phyloP scores from a whole-genome alignment of 202 grass and related monocot genomes.

The Zoysia matrella region DNA sequence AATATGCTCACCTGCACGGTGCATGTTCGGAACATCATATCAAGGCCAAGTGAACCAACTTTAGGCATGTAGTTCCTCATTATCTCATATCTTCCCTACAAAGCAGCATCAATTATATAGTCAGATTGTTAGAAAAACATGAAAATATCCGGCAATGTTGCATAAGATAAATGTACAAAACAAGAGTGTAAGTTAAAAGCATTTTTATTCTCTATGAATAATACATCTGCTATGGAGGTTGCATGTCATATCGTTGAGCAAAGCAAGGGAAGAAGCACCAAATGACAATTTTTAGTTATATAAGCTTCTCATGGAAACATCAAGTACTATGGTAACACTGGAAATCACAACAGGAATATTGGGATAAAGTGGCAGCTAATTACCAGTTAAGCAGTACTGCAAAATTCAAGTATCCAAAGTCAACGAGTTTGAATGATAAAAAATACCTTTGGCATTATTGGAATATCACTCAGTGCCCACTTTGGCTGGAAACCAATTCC shows the following conservation, averaged over 20 bases:
- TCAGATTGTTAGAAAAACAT: background rate
- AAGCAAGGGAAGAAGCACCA: conserved; percentile 1
- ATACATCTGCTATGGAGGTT: background rate
- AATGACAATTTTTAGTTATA: conserved; percentile 16
- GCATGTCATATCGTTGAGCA: background rate
- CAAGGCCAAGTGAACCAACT: conserved; percentile 90
- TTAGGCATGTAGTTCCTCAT: conserved; percentile 89
- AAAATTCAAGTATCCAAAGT: background rate
- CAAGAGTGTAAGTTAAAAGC: background rate
- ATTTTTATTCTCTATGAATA: background rate
- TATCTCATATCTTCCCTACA: background rate
- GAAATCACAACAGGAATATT: background rate
- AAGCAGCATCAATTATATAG: background rate
- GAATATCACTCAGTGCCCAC: conserved; percentile 79
- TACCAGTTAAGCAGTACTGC: conserved; percentile 2
- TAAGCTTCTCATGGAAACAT: background rate
- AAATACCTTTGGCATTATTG: conserved; percentile 96
- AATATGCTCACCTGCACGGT: conserved; percentile 76
- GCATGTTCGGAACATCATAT: conserved; percentile 99
- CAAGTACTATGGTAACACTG: background rate
- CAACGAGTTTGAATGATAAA: conserved; percentile 18
- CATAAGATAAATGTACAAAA: background rate
- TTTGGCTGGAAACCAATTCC: conserved; percentile 97
- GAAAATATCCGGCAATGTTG: background rate
- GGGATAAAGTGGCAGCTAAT: background rate